Evolutionary conservation across 202 grass and related monocot genomes (phyloP).

Genomic region (Schoenoplectus triqueter): DNA sequence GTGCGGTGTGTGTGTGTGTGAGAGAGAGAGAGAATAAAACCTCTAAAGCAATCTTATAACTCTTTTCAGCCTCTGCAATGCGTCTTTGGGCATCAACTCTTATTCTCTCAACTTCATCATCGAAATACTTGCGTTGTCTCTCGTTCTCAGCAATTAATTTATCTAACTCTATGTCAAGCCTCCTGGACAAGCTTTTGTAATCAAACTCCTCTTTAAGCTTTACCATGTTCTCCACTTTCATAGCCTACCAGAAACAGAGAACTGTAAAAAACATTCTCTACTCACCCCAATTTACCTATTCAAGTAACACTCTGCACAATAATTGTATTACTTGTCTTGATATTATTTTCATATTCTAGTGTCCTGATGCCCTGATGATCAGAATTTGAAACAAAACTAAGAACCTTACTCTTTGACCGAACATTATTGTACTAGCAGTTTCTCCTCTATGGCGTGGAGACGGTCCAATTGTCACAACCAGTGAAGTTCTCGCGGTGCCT

Average conservation of each 20-base stretch:
- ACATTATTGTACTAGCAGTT: constrained; percentile 99
- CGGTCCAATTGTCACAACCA: constrained; percentile 98
- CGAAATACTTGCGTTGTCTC: constrained; percentile 85
- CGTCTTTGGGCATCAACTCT: constrained; percentile 77
- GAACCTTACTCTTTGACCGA: constrained; percentile 93
- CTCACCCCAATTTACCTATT: constrained; percentile 30
- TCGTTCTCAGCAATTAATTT: constrained; percentile 97
- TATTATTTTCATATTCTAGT: constrained; percentile 22
- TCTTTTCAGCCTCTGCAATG: constrained; percentile 74
- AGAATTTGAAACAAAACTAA: constrained; percentile 38
- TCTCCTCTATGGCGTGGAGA: constrained; percentile 96
- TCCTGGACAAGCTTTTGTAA: constrained; percentile 98
- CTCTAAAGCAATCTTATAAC: constrained; percentile 72
- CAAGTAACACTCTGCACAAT: constrained; percentile 26
- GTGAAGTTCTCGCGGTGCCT: constrained; percentile 98
- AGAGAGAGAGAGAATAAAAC: constrained; percentile 49
- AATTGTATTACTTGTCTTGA: constrained; percentile 10
- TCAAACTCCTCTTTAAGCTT: constrained; percentile 99
- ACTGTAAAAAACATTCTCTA: constrained; percentile 40
- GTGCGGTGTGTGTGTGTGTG: background rate
- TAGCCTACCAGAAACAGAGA: constrained; percentile 68
- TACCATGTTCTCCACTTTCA: constrained; percentile 99
- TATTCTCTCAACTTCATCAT: constrained; percentile 92
- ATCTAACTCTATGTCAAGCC: constrained; percentile 92
- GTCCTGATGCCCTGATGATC: constrained; percentile 16